Percentiles rank a stretch among this genome's conserved stretches.
Conservation (phyloP, 495 filamentous ascomycete genomes). For the Penicillium herquei region DNA sequence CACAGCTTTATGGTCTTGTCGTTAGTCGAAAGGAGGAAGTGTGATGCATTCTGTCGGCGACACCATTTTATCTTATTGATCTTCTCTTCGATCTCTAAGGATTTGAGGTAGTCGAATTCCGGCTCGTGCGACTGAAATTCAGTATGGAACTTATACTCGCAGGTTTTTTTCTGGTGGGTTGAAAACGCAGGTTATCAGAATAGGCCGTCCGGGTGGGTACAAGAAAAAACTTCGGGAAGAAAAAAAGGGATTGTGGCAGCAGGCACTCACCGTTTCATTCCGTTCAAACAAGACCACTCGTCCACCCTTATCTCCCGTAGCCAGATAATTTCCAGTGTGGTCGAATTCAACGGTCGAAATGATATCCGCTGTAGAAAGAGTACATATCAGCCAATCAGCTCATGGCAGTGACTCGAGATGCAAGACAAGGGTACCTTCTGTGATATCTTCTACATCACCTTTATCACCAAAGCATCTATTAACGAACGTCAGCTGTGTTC, state of each 20-base stretch:
- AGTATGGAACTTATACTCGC: constrained; percentile 99
- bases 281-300: constrained; percentile 95
- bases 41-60: constrained; percentile 92
- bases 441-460: constrained; percentile 99
- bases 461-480: constrained; percentile 98
- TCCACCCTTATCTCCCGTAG: constrained; percentile 97
- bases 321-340: constrained; percentile 96
- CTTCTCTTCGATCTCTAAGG: constrained; percentile 98
- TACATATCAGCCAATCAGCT: constrained; percentile 13
- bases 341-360: constrained; percentile 99
- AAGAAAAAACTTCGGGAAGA: background rate
- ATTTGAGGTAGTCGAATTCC: constrained; percentile 99
- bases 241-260: background rate
- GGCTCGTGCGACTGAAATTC: constrained; percentile 99
- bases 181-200: background rate
- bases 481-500: constrained; percentile 10
- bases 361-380: constrained; percentile 73
- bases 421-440: constrained; percentile 69
- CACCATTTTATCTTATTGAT: constrained; percentile 99
- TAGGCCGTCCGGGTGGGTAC: background rate
- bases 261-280: constrained; percentile 77
- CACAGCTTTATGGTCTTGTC: constrained; percentile 99
- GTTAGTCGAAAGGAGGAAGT: constrained; percentile 97
- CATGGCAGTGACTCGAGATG: constrained; percentile 9
- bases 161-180: constrained; percentile 89